phyloP scores from a whole-genome alignment of 192 early-diverging fungal genomes.

The Umbelopsis sp. region DNA sequence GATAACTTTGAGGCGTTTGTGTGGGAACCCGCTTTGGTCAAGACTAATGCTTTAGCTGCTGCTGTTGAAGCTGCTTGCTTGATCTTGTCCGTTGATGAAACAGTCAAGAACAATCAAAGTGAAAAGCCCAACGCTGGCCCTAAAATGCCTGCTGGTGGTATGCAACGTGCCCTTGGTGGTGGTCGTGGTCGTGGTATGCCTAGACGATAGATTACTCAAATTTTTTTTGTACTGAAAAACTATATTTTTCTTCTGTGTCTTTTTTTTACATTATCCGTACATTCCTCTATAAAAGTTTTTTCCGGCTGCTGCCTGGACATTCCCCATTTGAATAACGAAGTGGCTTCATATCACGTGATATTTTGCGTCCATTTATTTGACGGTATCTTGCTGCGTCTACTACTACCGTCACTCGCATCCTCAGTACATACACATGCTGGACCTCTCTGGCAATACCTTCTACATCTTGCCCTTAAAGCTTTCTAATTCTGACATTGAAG shows the following conservation, averaged over 20 bases:
- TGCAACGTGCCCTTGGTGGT: slow-evolving; percentile 50
- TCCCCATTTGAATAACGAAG: too few species aligned
- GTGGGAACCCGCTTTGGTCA: slow-evolving; percentile 98
- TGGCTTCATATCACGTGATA: too few species aligned
- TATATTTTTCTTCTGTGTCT: background rate
- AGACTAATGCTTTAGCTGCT: slow-evolving; percentile 93
- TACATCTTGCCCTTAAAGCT: background rate
- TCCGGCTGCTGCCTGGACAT: too few species aligned
- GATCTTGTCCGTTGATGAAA: slow-evolving; percentile 96
- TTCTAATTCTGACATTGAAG: background rate
- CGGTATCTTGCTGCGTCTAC: background rate
- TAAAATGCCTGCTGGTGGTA: slow-evolving; percentile 50
- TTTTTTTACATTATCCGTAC: background rate
- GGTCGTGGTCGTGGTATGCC: slow-evolving; percentile 71
- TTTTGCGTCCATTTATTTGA: background rate
- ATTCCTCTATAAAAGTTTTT: background rate
- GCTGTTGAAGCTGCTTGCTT: slow-evolving; percentile 96
- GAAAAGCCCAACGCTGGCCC: slow-evolving; percentile 71
- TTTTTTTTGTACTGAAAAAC: slow-evolving; percentile 15
- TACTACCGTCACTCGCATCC: background rate
- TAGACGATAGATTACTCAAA: slow-evolving; percentile 49
- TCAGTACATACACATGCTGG: background rate
- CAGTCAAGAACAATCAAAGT: slow-evolving; percentile 88
- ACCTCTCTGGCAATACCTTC: background rate
- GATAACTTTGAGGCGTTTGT: slow-evolving; percentile 94